Base-by-base conservation (phyloP, 345 rosid species). In the Brassica carinata region DNA sequence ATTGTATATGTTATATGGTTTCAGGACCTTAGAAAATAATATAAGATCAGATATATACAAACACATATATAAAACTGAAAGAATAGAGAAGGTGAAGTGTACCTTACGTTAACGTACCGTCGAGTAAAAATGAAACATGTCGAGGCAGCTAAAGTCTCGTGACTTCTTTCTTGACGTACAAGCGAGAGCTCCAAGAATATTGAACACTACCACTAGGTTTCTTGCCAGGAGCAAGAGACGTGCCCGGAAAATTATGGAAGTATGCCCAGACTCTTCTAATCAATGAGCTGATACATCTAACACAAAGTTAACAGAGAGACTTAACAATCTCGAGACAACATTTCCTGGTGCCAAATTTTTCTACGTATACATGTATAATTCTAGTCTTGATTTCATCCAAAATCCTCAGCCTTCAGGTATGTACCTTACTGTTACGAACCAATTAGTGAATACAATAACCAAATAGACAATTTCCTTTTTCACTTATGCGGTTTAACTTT, bases 391-490 rank as follows among this genome's bases (percentile, higher is more conserved):
- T 5, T 10, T 79, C 70, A 59, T 79, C 15, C 2, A 73, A 11
- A 40, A 73, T n/a, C 78, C 74, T 66, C 27, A 67, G n/a, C 67
- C 82, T 81, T 86, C 86, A 51, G 94, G 94, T 23, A 23, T 1
- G 26, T 23, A 23, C 26, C 26, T 23, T 23, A 23, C 26, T 23
- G 26, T 23, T 23, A 23, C 26, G 1, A 23, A 23, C 26, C 26
- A 23, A 23, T 23, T 23, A 23, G 1, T 23, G 26, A 23, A 23
- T 23, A 1, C 26, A 23, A 23, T 23, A 23, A 23, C 26, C 26
- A 23, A 23, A 23, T 0, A 23, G 26, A 23, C 26, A 23, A 23
- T 23, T 23, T 23, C 1, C 23, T 23, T 23, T 23, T 23, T 23
- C 26, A 23, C 26, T 23, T 23, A 23, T 0, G 26, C 26, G 26